A percentile compares a stretch with the other conserved stretches of the same genome.
Evolutionary conservation across 352 stramenopile species (phyloP).

Genomic region (Hyphochytrium catenoides): DNA sequence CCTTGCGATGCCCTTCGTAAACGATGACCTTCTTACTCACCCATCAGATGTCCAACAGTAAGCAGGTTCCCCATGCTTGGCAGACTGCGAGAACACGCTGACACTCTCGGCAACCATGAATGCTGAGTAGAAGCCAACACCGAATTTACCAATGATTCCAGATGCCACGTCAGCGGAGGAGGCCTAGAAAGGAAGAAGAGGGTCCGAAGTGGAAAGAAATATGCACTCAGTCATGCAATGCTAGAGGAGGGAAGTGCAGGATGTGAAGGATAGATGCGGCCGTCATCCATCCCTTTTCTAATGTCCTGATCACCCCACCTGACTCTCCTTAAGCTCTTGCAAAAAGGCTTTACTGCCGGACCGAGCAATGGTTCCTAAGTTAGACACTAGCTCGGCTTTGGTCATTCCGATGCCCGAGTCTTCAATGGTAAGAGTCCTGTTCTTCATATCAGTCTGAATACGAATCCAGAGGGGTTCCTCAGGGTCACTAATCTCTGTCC

Average conservation of each 20-base stretch:
- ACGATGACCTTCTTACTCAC: not conserved
- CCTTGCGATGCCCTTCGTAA: too few relatives aligned
- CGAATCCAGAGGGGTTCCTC: conserved; percentile 83
- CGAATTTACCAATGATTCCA: conserved; percentile 98
- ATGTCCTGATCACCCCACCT: conserved; percentile 3
- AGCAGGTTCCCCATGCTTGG: conserved; percentile 18
- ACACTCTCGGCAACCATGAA: conserved; percentile 98
- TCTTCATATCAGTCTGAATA: conserved; percentile 84
- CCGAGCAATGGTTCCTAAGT: conserved; percentile 95
- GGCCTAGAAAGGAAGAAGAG: too few relatives aligned
- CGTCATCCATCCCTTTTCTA: too few relatives aligned
- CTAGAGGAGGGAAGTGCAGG: too few relatives aligned
- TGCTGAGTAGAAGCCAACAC: conserved; percentile 97
- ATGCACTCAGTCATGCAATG: too few relatives aligned
- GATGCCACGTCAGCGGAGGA: conserved; percentile 37
- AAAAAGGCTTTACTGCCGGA: conserved; percentile 93
- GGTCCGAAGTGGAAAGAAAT: too few relatives aligned
- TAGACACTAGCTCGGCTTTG: conserved; percentile 83
- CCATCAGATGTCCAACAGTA: conserved; percentile 50
- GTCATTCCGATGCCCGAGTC: conserved; percentile 97
- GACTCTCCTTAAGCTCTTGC: conserved; percentile 66
- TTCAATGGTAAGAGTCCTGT: conserved; percentile 86
- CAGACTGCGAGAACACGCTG: conserved; percentile 66
- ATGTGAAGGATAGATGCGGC: too few relatives aligned
- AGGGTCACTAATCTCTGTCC: conserved; percentile 29